These are phyloP conservation scores for Zalaria sp. DNA, from an alignment of 2,329 filamentous ascomycete species.

Conservation along the genomic window DNA sequence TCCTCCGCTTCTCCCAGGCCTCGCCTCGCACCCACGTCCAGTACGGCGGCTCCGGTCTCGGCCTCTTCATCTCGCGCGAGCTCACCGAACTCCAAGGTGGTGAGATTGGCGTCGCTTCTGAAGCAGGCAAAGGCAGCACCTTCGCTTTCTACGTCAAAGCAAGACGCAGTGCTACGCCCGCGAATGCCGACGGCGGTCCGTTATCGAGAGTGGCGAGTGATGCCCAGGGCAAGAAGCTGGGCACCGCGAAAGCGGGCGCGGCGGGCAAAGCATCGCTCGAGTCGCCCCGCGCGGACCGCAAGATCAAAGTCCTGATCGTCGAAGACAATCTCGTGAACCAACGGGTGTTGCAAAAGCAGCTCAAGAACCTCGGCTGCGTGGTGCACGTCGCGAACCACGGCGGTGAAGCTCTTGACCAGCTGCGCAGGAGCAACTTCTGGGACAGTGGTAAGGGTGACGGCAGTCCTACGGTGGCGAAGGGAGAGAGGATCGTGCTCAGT, in stretches of 20 bases:
- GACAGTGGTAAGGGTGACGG: constrained; percentile 10
- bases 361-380: constrained; percentile 31
- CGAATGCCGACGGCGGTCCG: constrained; percentile 9
- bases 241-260: not conserved
- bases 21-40: constrained; percentile 63
- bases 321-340: constrained; percentile 33
- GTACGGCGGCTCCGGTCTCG: constrained; percentile 66
- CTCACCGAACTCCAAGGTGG: constrained; percentile 72
- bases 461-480: not conserved
- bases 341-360: constrained; percentile 34
- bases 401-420: constrained; percentile 31
- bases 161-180: constrained; percentile 35
- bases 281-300: not conserved
- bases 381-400: constrained; percentile 32
- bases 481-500: constrained; percentile 6
- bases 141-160: constrained; percentile 67
- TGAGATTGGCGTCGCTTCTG: constrained; percentile 59
- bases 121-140: constrained; percentile 54
- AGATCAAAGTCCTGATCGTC: constrained; percentile 20
- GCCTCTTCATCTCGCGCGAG: constrained; percentile 64
- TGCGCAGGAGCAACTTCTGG: constrained; percentile 30
- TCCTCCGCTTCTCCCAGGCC: constrained; percentile 67
- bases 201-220: constrained; percentile 3
- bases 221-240: constrained; percentile 4
- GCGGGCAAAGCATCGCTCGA: not conserved